Percentiles rank a stretch among this genome's conserved stretches.
phyloP scores from a whole-genome alignment of 805 yeast species.

The Metschnikowia corniflorae region DNA sequence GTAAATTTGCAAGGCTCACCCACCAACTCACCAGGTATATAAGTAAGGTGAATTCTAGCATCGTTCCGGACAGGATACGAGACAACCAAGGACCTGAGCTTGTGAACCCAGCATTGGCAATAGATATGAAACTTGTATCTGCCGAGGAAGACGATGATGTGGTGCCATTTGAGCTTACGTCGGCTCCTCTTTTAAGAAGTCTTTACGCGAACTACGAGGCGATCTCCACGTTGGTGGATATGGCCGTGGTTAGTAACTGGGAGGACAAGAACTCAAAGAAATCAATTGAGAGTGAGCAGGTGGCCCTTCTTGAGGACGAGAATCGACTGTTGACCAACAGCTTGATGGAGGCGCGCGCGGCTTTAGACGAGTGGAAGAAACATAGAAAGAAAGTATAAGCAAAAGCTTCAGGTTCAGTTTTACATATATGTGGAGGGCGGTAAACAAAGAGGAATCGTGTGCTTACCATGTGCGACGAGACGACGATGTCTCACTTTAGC shows the following conservation, averaged over 20 bases:
- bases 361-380: conserved; percentile 38
- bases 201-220: conserved; percentile 35
- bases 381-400: conserved; percentile 10
- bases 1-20: conserved; percentile 31
- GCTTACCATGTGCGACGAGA: no score
- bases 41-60: conserved; percentile 24
- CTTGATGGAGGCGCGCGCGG: conserved; percentile 39
- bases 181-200: conserved; percentile 34
- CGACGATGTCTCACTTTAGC: no score
- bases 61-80: conserved; percentile 17
- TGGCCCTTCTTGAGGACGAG: conserved; percentile 29
- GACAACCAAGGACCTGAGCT: conserved; percentile 2
- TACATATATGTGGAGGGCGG: no score
- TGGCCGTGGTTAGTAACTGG: conserved; percentile 2
- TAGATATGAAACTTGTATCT: conserved; percentile 22
- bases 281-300: conserved; percentile 12
- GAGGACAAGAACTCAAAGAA: conserved; percentile 9
- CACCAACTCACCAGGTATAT: conserved; percentile 28
- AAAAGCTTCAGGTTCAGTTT: no score
- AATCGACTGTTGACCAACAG: conserved; percentile 30
- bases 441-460: no score
- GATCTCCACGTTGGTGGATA: conserved; percentile 17
- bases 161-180: conserved; percentile 32
- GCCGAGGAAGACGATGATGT: conserved; percentile 23
- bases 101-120: conserved; percentile 30